Base-by-base conservation (phyloP, 2,329 filamentous ascomycete genomes). In the Lachnellula suecica region DNA sequence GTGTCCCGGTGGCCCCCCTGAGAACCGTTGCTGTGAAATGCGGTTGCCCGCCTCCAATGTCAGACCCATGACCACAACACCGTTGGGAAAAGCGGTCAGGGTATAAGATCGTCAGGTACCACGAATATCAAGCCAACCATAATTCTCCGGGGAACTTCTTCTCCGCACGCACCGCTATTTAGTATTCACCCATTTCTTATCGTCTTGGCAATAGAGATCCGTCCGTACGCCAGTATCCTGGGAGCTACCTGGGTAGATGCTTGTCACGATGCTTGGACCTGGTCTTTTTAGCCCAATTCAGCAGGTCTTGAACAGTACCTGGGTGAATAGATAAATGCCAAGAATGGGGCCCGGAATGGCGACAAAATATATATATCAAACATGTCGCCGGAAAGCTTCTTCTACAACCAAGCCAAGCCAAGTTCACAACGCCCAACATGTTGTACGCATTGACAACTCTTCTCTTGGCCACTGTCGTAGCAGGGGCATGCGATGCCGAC, bases 401-500 rank as follows among this genome's bases (percentile, higher is more conserved):
- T n/a, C n/a, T n/a, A n/a, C n/a, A n/a, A n/a, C n/a, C n/a, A n/a
- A n/a, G n/a, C n/a, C n/a, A n/a, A n/a, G n/a, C n/a, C n/a, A n/a
- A n/a, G n/a, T n/a, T n/a, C n/a, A n/a, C n/a, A n/a, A n/a, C n/a
- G n/a, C n/a, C n/a, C 37, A 40, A n/a, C 43, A 60, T 60, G 58
- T 37, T 53, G 24, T 52, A 51, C 44, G 23, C 46, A 19, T 41
- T 58, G 29, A 24, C 34, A 10, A 44, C 52, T 35, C 37, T 59
- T 4, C 37, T 59, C 10, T 25, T 57, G 15, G 56, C 52, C 20
- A 47, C 50, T 20, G 24, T 53, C 40, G 60, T 49, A 25, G 44
- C 53, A 5, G 54, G 44, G n/a, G 47, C 54, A 13, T 70, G 69
- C 61, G 57, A 59, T 50, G 67, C 68, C 44, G 70, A 72, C 60